Conservation (phyloP, 441 rosid genomes). For the Bocquillonia castaneifolia region DNA sequence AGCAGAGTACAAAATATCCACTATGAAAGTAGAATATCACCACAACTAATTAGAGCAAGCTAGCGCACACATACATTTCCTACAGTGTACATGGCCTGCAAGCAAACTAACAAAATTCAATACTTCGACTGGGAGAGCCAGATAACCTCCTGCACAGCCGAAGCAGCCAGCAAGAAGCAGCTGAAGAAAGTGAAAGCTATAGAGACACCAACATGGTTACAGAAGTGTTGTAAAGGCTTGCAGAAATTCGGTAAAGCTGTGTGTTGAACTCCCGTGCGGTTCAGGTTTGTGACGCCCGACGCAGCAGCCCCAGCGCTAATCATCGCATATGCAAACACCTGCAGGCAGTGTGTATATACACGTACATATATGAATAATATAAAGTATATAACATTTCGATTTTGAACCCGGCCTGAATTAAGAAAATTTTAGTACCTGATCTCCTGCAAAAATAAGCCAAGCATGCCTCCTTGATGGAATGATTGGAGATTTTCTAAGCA, state of each 20-base stretch:
- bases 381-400: too few relatives aligned
- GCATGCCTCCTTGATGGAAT: constrained; percentile 59
- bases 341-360: constrained; percentile 9
- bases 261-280: constrained; percentile 69
- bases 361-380: too few relatives aligned
- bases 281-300: constrained; percentile 72
- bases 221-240: constrained; percentile 57
- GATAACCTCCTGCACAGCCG: constrained; percentile 53
- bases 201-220: constrained; percentile 63
- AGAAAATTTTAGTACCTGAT: constrained; percentile 47
- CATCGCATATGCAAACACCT: constrained; percentile 63
- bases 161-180: constrained; percentile 52
- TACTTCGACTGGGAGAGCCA: constrained; percentile 49
- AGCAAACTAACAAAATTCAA: constrained; percentile 7
- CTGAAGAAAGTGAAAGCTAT: constrained; percentile 59
- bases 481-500: constrained; percentile 42
- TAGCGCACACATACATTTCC: constrained; percentile 10
- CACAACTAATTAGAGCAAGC: background rate
- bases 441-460: constrained; percentile 65
- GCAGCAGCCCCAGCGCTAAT: constrained; percentile 79
- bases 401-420: background rate
- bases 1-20: background rate
- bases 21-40: background rate
- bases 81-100: background rate
- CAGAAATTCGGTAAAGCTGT: constrained; percentile 75